Evolutionary conservation across 345 rosid species (phyloP), one percentile per base, ranked within the genome.

Genomic region (Citrus sinensis): DNA sequence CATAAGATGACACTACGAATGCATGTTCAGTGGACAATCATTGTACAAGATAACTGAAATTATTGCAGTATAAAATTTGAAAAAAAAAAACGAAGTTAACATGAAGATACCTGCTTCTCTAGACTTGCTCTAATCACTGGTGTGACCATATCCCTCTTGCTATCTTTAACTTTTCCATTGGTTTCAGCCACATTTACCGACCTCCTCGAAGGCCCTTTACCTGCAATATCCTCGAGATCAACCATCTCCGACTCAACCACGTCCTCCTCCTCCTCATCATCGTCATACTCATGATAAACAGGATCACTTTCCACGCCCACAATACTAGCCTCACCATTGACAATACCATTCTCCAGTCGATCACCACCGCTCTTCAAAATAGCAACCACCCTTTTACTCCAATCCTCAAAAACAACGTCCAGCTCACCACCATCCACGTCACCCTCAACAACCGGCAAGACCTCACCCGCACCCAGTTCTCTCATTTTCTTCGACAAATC

Each of bases 221-320:
- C 99, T 6, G 97, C 98, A 79, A 96, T 94, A 84, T 96, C 99
- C 83, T 96, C 99, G 3, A 92, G 89, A 84, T 96, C 99, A 79
- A 92, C 89, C 75, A 94, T 80, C 27, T 61, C 94, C 1, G 85
- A 79, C 58, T 86, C 85, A 6, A 40, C 73, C 22, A 25, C 85
- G 55, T 71, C 76, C 8, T 63, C 86, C 2, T 79, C 89, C 1
- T 66, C 82, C 1, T 79, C 87, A 1, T 27, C 80, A 9, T 40
- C 11, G 10, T 39, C 46, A 32, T 55, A 74, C 20, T 61, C 82
- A 30, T 29, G 25, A 61, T 58, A 78, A 8, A 83, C 89, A 27
- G 85, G 86, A 13, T 85, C 92, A 27, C 86, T 88, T 61, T 83
- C 88, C 46, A 82, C 76, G 30, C 77, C 79, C 76, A 81, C 89